These are phyloP conservation scores for Marchantia polymorpha DNA, from an alignment of 225 moss, liverwort and hornwort species.

Conservation along the genomic window DNA sequence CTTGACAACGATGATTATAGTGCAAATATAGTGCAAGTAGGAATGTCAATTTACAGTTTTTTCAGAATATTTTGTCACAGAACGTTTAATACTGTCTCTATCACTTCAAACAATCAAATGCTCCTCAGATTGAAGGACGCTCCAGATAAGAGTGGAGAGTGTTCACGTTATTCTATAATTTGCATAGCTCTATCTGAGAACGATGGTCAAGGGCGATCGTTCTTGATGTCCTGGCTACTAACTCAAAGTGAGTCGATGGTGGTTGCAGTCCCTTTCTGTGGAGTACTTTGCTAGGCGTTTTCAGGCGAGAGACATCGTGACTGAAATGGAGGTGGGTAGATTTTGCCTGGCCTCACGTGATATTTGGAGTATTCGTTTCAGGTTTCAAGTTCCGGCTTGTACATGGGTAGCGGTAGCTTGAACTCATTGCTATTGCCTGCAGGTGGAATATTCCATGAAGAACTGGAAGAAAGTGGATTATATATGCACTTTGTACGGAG, in stretches of 20 bases:
- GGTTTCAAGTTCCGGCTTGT: neutral
- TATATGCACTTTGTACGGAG: slow-evolving; percentile 61
- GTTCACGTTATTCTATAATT: too few species aligned
- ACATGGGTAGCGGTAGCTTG: neutral
- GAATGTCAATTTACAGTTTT: too few species aligned
- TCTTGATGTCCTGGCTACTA: neutral
- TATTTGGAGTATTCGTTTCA: neutral
- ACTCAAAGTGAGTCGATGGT: neutral
- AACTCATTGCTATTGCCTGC: neutral
- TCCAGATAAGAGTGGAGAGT: too few species aligned
- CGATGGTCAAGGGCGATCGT: too few species aligned
- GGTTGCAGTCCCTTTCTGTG: slow-evolving; percentile 56
- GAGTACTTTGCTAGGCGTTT: slow-evolving; percentile 70
- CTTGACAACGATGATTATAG: too few species aligned
- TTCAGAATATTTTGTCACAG: too few species aligned
- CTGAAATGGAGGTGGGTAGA: slow-evolving; percentile 59
- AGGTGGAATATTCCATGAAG: slow-evolving; percentile 62
- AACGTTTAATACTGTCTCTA: too few species aligned
- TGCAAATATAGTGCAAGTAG: too few species aligned
- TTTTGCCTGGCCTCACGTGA: neutral
- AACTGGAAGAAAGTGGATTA: slow-evolving; percentile 88
- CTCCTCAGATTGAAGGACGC: too few species aligned
- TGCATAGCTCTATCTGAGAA: too few species aligned
- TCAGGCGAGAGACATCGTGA: slow-evolving; percentile 64
- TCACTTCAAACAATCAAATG: too few species aligned